A percentile compares a stretch with the other conserved stretches of the same genome.
Conservation (phyloP, 1,139 yeast species). For the Lodderomyces jiufengensis region DNA sequence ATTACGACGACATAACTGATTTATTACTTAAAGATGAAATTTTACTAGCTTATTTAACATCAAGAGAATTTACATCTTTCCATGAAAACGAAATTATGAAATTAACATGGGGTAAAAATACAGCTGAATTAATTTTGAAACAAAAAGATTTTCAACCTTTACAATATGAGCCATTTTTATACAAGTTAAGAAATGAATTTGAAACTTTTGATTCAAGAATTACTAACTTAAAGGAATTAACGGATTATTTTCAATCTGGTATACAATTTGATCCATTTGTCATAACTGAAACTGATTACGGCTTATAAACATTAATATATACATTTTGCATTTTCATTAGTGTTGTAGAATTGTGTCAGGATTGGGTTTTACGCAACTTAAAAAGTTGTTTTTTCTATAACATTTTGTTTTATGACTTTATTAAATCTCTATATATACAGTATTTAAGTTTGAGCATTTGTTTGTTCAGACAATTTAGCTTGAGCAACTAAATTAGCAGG, state of each 20-base stretch:
- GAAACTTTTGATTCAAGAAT: conserved; percentile 24
- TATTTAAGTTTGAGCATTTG: conserved; percentile 43
- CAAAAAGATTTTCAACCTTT: conserved; percentile 32
- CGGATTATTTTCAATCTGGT: too few relatives aligned
- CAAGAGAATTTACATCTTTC: conserved; percentile 30
- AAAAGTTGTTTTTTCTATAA: too few relatives aligned
- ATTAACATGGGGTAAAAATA: conserved; percentile 29
- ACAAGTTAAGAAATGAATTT: conserved; percentile 23
- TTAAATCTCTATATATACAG: not conserved
- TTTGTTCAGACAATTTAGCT: conserved; percentile 72
- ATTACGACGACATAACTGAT: conserved; percentile 24
- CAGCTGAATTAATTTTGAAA: conserved; percentile 20
- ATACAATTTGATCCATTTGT: too few relatives aligned
- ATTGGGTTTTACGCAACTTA: too few relatives aligned
- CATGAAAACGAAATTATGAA: conserved; percentile 38
- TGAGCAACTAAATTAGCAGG: conserved; percentile 65
- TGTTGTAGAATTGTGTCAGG: too few relatives aligned
- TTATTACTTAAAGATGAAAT: conserved; percentile 34
- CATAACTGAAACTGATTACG: too few relatives aligned
- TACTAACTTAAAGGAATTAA: too few relatives aligned
- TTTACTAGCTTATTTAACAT: conserved; percentile 24
- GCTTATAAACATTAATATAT: not conserved
- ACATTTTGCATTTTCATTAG: not conserved
- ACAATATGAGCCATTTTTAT: conserved; percentile 34
- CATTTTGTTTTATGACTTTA: too few relatives aligned